Evolutionary conservation across 306 rosid species (phyloP).

Genomic region (Quercus aquifolioides): DNA sequence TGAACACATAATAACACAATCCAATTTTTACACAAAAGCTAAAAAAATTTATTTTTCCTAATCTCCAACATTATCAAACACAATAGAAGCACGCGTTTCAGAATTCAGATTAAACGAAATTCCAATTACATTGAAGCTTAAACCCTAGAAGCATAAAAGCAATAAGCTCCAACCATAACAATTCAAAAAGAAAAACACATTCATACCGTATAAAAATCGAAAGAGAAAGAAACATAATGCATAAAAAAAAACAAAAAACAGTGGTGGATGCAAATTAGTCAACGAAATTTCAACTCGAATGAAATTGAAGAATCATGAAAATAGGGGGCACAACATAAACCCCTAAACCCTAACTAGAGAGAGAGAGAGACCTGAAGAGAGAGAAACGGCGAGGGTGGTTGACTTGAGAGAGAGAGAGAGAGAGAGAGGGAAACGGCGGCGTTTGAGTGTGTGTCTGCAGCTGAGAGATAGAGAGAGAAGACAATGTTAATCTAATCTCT

Average conservation of each 20-base stretch:
- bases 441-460: no score
- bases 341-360: constrained; percentile 3
- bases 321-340: background rate
- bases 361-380: background rate
- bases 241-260: background rate
- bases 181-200: no score
- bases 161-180: background rate
- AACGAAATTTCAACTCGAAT: background rate
- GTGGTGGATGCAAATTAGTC: background rate
- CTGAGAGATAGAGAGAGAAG: no score
- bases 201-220: no score
- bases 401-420: background rate
- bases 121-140: background rate
- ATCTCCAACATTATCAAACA: background rate
- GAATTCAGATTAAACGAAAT: background rate
- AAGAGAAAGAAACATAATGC: background rate
- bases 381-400: background rate
- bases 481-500: no score
- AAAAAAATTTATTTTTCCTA: background rate
- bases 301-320: background rate
- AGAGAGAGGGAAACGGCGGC: background rate
- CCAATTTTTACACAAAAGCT: background rate
- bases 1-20: background rate
- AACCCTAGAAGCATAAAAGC: background rate
- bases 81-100: background rate